phyloP scores from a whole-genome alignment of 2,329 filamentous ascomycete genomes.

The Calonectria pseudoreteaudii region DNA sequence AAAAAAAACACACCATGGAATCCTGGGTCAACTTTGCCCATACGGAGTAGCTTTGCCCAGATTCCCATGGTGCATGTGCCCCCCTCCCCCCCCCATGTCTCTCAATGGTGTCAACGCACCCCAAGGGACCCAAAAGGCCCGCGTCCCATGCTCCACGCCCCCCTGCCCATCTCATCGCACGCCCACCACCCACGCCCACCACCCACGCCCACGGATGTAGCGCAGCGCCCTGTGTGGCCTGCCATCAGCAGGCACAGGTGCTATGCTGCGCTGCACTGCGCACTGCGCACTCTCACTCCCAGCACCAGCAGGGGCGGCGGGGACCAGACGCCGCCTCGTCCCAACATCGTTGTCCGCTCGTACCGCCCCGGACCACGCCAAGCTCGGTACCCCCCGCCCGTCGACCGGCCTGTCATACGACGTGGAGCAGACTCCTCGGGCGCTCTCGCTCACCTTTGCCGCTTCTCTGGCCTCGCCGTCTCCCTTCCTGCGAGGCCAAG shows the following conservation, averaged over 20 bases:
- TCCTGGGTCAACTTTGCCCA: conserved; percentile 36
- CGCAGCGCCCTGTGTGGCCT: not conserved
- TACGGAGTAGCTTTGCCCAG: conserved; percentile 33
- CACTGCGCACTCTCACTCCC: not conserved
- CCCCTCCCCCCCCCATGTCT: conserved; percentile 1
- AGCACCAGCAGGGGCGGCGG: conserved; percentile 16
- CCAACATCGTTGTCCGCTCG: conserved; percentile 19
- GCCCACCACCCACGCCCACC: not conserved
- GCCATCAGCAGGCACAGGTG: not conserved
- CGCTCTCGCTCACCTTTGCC: conserved; percentile 38
- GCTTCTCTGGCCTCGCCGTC: conserved; percentile 7
- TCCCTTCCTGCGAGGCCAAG: conserved; percentile 26
- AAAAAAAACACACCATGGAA: conserved; percentile 35
- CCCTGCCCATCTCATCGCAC: not conserved
- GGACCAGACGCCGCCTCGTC: conserved; percentile 19
- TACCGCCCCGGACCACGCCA: conserved; percentile 36
- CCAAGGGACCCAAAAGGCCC: conserved; percentile 6
- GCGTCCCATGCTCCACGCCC: not conserved
- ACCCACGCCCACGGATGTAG: not conserved
- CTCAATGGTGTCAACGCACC: not conserved
- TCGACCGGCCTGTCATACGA: conserved; percentile 44
- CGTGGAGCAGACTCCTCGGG: conserved; percentile 42
- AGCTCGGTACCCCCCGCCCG: conserved; percentile 43
- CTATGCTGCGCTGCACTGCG: not conserved
- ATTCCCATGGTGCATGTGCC: conserved; percentile 37